A percentile compares a stretch with the other conserved stretches of the same genome.
Conservation (phyloP, 2,329 filamentous ascomycete genomes). For the Claviceps lovelessii region DNA sequence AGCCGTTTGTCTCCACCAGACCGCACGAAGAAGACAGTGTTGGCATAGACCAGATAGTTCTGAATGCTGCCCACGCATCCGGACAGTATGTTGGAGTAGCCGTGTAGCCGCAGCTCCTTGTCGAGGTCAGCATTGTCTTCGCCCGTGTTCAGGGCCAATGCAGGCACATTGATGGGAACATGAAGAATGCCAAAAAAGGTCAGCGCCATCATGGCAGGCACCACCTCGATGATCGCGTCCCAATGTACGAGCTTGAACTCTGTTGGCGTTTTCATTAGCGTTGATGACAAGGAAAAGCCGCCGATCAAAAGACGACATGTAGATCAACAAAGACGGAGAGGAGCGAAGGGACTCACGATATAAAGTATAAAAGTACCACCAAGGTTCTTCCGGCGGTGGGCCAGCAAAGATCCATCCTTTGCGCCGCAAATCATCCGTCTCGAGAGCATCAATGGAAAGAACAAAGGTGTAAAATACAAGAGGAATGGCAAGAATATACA, state of each 20-base stretch:
- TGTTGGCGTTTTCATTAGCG: conserved; percentile 18
- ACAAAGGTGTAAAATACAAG: conserved; percentile 67
- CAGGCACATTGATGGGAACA: conserved; percentile 95
- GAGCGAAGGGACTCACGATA: conserved; percentile 49
- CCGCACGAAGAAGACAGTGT: conserved; percentile 90
- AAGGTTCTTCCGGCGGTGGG: conserved; percentile 72
- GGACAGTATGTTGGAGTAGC: conserved; percentile 82
- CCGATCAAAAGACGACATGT: background rate
- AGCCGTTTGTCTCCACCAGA: conserved; percentile 79
- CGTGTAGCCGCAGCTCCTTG: conserved; percentile 80
- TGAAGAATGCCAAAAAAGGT: conserved; percentile 97
- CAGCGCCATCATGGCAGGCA: conserved; percentile 90
- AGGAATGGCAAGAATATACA: conserved; percentile 71
- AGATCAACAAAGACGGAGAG: background rate
- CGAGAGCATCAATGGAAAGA: conserved; percentile 50
- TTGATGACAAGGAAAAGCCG: background rate
- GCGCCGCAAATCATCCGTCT: conserved; percentile 51
- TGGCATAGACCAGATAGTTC: conserved; percentile 96
- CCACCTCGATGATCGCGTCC: conserved; percentile 65
- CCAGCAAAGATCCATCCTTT: conserved; percentile 85
- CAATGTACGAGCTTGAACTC: conserved; percentile 73
- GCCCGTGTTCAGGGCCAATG: conserved; percentile 74
- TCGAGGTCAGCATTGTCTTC: conserved; percentile 90
- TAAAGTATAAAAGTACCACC: conserved; percentile 95
- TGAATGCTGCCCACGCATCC: conserved; percentile 78